Evolutionary conservation across 1,284 basidiomycete species (phyloP).

Genomic region (Sanguinoderma infundibulare): DNA sequence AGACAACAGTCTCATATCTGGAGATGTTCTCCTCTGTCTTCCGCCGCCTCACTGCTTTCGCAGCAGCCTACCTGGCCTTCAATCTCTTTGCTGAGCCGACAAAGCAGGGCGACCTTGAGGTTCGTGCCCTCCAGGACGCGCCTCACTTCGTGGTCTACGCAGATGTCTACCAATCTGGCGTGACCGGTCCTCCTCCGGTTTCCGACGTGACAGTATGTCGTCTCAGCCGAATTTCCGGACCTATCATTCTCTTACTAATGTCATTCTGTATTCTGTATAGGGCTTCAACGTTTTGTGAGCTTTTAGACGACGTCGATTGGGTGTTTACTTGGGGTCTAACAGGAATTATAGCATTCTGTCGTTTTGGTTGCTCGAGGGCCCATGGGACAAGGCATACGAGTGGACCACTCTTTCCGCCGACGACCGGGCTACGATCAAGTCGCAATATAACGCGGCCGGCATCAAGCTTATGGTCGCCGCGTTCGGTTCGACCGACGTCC

Average conservation of each 20-base stretch:
- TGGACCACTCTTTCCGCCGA: conserved; percentile 43
- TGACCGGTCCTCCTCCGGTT: conserved; percentile 41
- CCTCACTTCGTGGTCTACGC: conserved; percentile 49
- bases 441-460: conserved; percentile 49
- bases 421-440: conserved; percentile 41
- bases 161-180: conserved; percentile 42
- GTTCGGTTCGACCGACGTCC: conserved; percentile 55
- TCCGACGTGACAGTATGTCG: conserved; percentile 41
- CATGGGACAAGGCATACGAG: conserved; percentile 48
- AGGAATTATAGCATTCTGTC: conserved; percentile 41
- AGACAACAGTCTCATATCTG: neutral
- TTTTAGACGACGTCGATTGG: neutral
- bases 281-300: conserved; percentile 53
- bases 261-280: conserved; percentile 25
- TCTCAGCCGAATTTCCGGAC: neutral
- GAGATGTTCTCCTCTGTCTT: conserved; percentile 11
- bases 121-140: conserved; percentile 27
- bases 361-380: conserved; percentile 46
- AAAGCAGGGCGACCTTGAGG: conserved; percentile 13
- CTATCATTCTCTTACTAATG: neutral
- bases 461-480: conserved; percentile 52
- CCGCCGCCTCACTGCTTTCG: conserved; percentile 17
- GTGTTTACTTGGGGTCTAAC: neutral
- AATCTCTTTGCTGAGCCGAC: conserved; percentile 8
- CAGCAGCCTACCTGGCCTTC: conserved; percentile 14